Percentiles rank a stretch among this genome's conserved stretches.
These are phyloP conservation scores for Papiliotrema laurentii DNA, from an alignment of 1,284 basidiomycete genomes.

Conservation along the genomic window DNA sequence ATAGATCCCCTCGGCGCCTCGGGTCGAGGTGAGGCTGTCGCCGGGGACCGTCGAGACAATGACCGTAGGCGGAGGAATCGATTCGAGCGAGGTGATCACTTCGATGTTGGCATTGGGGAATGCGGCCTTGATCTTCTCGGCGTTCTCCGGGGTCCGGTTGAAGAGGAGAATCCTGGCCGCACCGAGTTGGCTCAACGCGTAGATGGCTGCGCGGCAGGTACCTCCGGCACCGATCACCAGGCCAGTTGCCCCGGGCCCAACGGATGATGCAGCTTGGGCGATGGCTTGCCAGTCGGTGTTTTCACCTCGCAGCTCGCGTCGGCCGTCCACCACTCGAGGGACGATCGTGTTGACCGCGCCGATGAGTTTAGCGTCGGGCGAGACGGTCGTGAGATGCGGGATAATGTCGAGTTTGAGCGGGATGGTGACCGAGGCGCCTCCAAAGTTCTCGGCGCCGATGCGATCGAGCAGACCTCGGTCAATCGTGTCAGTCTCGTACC, in stretches of 20 bases:
- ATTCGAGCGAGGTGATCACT: conserved; percentile 58
- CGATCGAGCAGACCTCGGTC: conserved; percentile 62
- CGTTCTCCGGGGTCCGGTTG: conserved; percentile 75
- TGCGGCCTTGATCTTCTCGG: conserved; percentile 60
- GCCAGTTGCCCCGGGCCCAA: conserved; percentile 50
- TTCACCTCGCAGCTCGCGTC: conserved; percentile 66
- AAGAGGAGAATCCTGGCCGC: conserved; percentile 70
- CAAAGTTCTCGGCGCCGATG: conserved; percentile 69
- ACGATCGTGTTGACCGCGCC: conserved; percentile 92
- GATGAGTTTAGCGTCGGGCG: conserved; percentile 72
- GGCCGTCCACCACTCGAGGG: conserved; percentile 53
- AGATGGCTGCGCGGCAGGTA: conserved; percentile 86
- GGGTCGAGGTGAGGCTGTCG: conserved; percentile 55
- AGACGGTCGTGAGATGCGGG: conserved; percentile 67
- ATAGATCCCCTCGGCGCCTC: conserved; percentile 51
- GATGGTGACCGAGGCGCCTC: conserved; percentile 93
- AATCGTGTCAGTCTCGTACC: conserved; percentile 69
- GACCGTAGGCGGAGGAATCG: conserved; percentile 62
- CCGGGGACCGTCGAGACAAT: conserved; percentile 85
- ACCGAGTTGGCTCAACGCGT: conserved; percentile 70
- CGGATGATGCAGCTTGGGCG: conserved; percentile 51
- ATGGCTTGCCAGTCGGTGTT: conserved; percentile 95
- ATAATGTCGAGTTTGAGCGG: conserved; percentile 88
- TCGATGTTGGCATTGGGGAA: conserved; percentile 59
- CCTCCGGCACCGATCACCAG: conserved; percentile 90